Conservation (phyloP, 805 yeast species). For the Teunomyces kruisii region DNA sequence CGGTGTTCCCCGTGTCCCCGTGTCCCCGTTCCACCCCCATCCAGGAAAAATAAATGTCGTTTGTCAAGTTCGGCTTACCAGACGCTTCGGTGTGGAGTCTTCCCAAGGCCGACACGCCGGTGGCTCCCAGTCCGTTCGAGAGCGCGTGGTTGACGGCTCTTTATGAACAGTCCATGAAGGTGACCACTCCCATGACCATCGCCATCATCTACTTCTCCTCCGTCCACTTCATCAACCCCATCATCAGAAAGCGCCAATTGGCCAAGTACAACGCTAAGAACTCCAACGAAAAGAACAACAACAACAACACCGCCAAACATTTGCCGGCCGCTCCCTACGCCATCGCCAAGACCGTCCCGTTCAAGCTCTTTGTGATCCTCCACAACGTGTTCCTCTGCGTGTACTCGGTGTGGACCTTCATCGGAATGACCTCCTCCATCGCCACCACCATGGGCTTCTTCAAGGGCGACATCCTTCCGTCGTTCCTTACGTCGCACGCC, state of each 20-base stretch:
- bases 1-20: too few relatives aligned
- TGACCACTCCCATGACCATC: conserved; percentile 54
- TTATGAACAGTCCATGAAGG: conserved; percentile 46
- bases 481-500: conserved; percentile 5
- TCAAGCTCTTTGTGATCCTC: conserved; percentile 55
- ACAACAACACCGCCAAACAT: conserved; percentile 26
- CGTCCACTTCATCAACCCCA: conserved; percentile 55
- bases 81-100: conserved; percentile 28
- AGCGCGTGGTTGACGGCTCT: conserved; percentile 28
- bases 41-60: too few relatives aligned
- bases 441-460: conserved; percentile 33
- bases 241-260: conserved; percentile 47
- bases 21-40: too few relatives aligned
- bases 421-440: conserved; percentile 61
- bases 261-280: conserved; percentile 17
- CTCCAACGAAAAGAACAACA: too few relatives aligned
- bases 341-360: conserved; percentile 44
- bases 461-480: conserved; percentile 14
- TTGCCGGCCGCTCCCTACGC: conserved; percentile 55
- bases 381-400: conserved; percentile 63
- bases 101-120: conserved; percentile 28
- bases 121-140: conserved; percentile 37
- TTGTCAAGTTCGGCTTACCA: conserved; percentile 37
- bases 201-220: conserved; percentile 57
- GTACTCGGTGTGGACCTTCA: conserved; percentile 70